Conservation (phyloP, 2,329 filamentous ascomycete species). For the Calonectria montana region DNA sequence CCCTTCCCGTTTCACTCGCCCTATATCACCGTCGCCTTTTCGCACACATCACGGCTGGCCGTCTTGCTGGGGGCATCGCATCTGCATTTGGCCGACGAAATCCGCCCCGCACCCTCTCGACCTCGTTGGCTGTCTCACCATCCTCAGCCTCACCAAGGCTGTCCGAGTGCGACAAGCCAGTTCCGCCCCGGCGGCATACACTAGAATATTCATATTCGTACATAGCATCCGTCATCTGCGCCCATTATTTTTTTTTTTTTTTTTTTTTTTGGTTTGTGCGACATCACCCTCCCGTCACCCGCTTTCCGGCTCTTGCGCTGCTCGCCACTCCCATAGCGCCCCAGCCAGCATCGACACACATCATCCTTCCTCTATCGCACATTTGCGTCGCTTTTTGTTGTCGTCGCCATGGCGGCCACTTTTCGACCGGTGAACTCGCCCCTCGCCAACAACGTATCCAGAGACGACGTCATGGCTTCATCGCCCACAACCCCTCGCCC, state of each 20-base stretch:
- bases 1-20: slow-evolving; percentile 21
- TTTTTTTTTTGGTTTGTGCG: no score
- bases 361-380: slow-evolving; percentile 18
- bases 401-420: slow-evolving; percentile 57
- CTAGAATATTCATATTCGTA: slow-evolving; percentile 15
- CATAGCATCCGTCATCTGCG: slow-evolving; percentile 28
- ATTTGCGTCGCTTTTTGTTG: slow-evolving; percentile 15
- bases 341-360: slow-evolving; percentile 16
- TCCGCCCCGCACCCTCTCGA: slow-evolving; percentile 33
- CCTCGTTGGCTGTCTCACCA: slow-evolving; percentile 38
- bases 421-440: slow-evolving; percentile 62
- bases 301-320: slow-evolving; percentile 14
- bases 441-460: slow-evolving; percentile 46
- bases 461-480: slow-evolving; percentile 52
- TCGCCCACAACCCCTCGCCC: slow-evolving; percentile 50
- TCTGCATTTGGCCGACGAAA: slow-evolving; percentile 36
- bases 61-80: slow-evolving; percentile 24
- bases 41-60: slow-evolving; percentile 22
- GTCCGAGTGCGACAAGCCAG: slow-evolving; percentile 32
- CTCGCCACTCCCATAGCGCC: slow-evolving; percentile 5
- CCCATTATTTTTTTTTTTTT: slow-evolving; percentile 22
- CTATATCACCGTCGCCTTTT: slow-evolving; percentile 35
- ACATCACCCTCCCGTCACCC: slow-evolving; percentile 29
- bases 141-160: slow-evolving; percentile 41
- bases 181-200: slow-evolving; percentile 29